Base-by-base conservation (phyloP, 1,139 yeast genomes). In the Zygoascus meyerae region DNA sequence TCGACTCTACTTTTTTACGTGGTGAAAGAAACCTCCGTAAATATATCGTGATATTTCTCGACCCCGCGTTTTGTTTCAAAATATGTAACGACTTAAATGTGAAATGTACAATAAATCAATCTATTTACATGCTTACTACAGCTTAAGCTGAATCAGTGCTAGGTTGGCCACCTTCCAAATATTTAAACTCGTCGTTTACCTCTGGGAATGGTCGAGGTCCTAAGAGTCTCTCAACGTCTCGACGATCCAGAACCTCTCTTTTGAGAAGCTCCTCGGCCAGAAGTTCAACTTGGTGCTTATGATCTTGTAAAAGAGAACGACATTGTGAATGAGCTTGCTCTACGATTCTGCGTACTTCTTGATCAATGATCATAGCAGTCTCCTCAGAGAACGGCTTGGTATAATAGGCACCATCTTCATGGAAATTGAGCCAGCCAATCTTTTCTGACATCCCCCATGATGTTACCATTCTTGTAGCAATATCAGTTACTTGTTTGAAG, bases 391-490 rank as follows among this genome's bases (percentile, higher is more conserved):
- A 92, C 4, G 97, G 95, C 67, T 92, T 90, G 56, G 87, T 84
- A 55, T 84, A 72, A 31, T 53, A 52, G 43, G 50, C 48, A 8
- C 48, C 48, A 16, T 79, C 83, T 50, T 75, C 76, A 49, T 85
- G 86, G 60, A 81, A 87, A 50, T 87, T 80, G 35, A 92, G 78
- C 66, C 86, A 80, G 8, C 98, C 98, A 48, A 94, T 76, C 64
- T 81, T 80, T 40, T 77, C 70, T 6, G 95, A 85, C 96, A 92
- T 89, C 28, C 98, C 98, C 61, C 86, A 78, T 52, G 83, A 76
- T 44, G 89, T 78, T 28, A 92, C 97, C 97, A 92, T 92, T 17
- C 86, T 78, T 52, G 81, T 83, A 2, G 98, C 98, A 74, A 92
- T 86, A 51, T 78, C 78, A 0, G 97, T 90, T 14, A 92, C 95